These are phyloP conservation scores for Phanerochaete carnosa DNA, from an alignment of 768 basidiomycete species.

Conservation along the genomic window DNA sequence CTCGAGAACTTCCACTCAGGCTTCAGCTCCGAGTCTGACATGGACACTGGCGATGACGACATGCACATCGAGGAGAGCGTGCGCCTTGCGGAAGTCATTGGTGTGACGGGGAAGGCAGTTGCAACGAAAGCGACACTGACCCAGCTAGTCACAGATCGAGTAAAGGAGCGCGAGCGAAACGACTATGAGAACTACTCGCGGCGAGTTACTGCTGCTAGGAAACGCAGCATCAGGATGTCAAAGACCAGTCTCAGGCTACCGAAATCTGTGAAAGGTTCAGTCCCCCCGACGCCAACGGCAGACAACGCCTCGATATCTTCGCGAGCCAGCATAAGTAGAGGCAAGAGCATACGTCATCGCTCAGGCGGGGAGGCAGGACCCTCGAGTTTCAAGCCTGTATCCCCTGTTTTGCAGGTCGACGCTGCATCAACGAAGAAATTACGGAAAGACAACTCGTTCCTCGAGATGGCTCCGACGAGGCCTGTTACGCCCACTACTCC, in stretches of 20 bases:
- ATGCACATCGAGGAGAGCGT: slow-evolving; percentile 28
- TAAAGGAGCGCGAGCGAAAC: not conserved
- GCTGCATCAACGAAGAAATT: slow-evolving; percentile 7
- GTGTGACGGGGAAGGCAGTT: slow-evolving; percentile 36
- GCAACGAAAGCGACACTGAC: slow-evolving; percentile 33
- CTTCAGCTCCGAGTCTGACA: slow-evolving; percentile 15
- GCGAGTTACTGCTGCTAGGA: slow-evolving; percentile 61
- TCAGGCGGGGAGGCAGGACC: slow-evolving; percentile 4
- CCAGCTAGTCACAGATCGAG: slow-evolving; percentile 9
- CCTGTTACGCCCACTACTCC: slow-evolving; percentile 17
- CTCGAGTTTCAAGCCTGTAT: slow-evolving; percentile 11
- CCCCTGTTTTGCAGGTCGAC: slow-evolving; percentile 18
- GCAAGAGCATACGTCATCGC: slow-evolving; percentile 20
- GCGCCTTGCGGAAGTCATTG: slow-evolving; percentile 32
- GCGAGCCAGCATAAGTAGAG: slow-evolving; percentile 14
- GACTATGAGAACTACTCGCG: slow-evolving; percentile 35
- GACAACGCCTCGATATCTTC: slow-evolving; percentile 15
- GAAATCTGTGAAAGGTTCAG: slow-evolving; percentile 23
- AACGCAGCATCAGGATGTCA: slow-evolving; percentile 59
- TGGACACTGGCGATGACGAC: slow-evolving; percentile 14
- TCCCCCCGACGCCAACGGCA: not conserved
- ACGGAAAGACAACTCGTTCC: slow-evolving; percentile 20
- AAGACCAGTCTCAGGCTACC: slow-evolving; percentile 67
- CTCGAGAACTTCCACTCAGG: slow-evolving; percentile 35
- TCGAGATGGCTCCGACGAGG: slow-evolving; percentile 23